phyloP scores from a whole-genome alignment of 805 yeast genomes.

The Helenozyma rhizophorensis region DNA sequence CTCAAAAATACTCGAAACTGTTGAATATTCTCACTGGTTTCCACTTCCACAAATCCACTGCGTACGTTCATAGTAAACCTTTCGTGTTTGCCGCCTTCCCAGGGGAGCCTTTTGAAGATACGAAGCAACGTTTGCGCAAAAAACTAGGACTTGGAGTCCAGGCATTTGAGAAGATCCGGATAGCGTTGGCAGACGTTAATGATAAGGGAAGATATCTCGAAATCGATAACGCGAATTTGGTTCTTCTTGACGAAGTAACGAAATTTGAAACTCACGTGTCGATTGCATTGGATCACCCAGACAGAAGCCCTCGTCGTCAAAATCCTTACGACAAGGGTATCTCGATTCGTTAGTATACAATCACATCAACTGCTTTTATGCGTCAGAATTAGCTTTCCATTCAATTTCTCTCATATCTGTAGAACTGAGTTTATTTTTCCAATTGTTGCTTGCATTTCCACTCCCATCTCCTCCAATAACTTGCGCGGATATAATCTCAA shows the following conservation, averaged over 20 bases:
- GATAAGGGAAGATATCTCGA: slow-evolving; percentile 44
- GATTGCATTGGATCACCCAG: slow-evolving; percentile 85
- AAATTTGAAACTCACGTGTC: slow-evolving; percentile 40
- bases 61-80: slow-evolving; percentile 75
- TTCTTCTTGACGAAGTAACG: slow-evolving; percentile 51
- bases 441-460: slow-evolving; percentile 30
- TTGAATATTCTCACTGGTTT: slow-evolving; percentile 57
- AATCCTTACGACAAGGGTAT: slow-evolving; percentile 39
- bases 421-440: slow-evolving; percentile 77
- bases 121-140: slow-evolving; percentile 62
- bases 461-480: slow-evolving; percentile 61
- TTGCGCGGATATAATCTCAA: slow-evolving; percentile 34
- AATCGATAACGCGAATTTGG: slow-evolving; percentile 47
- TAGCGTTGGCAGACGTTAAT: slow-evolving; percentile 49
- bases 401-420: slow-evolving; percentile 60
- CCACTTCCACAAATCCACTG: slow-evolving; percentile 72
- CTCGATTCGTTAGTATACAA: slow-evolving; percentile 27
- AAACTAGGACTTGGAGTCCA: slow-evolving; percentile 72
- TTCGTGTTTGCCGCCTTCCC: slow-evolving; percentile 71
- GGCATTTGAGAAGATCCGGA: slow-evolving; percentile 71
- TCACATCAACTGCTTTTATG: not conserved
- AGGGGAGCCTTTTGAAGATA: slow-evolving; percentile 58
- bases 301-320: slow-evolving; percentile 52
- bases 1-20: slow-evolving; percentile 22
- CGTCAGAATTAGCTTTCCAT: slow-evolving; percentile 2